phyloP scores from a whole-genome alignment of 1,139 yeast species.

The Chernovozyma aurita region DNA sequence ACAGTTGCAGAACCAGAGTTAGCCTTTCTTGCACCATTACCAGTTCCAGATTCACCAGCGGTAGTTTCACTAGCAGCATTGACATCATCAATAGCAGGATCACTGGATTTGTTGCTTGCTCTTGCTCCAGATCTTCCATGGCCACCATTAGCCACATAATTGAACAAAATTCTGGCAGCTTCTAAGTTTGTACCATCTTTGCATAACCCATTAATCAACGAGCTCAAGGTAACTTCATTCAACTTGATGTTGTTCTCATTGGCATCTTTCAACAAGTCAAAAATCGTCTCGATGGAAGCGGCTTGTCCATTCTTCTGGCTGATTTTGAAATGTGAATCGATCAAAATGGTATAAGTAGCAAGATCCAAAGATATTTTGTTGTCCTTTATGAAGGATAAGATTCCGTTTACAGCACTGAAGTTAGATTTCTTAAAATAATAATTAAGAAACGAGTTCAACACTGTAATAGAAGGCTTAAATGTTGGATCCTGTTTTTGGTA shows the following conservation, averaged over 20 bases:
- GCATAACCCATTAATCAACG: slow-evolving; percentile 55
- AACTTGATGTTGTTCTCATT: slow-evolving; percentile 30
- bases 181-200: slow-evolving; percentile 42
- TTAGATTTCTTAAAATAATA: slow-evolving; percentile 28
- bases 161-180: slow-evolving; percentile 45
- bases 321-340: slow-evolving; percentile 52
- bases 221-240: slow-evolving; percentile 48
- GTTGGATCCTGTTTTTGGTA: slow-evolving; percentile 21
- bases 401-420: slow-evolving; percentile 36
- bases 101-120: neutral
- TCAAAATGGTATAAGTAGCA: slow-evolving; percentile 61
- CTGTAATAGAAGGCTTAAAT: slow-evolving; percentile 29
- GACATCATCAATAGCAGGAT: too few relatives aligned
- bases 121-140: neutral
- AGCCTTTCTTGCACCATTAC: neutral
- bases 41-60: neutral
- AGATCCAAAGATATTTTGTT: slow-evolving; percentile 53
- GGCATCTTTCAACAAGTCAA: slow-evolving; percentile 41
- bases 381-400: slow-evolving; percentile 33
- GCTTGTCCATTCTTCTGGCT: slow-evolving; percentile 39
- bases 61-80: neutral
- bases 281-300: slow-evolving; percentile 37
- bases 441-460: slow-evolving; percentile 35
- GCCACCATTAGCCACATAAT: slow-evolving; percentile 1
- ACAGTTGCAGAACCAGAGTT: neutral